These are phyloP conservation scores for Aspergillus viridinutans DNA, from an alignment of 2,329 filamentous ascomycete species.

Conservation along the genomic window DNA sequence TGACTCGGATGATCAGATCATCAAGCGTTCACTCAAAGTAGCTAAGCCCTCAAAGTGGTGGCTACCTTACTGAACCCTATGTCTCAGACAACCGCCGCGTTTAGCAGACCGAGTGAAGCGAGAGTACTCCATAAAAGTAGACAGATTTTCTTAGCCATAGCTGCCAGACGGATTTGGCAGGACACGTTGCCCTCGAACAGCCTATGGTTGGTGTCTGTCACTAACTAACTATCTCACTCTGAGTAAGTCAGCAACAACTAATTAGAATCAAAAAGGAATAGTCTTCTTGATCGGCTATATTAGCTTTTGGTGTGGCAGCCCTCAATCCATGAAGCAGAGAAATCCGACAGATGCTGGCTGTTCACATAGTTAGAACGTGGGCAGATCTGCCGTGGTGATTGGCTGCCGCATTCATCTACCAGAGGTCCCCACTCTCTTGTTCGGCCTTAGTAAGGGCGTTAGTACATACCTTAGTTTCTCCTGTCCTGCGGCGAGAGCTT, in stretches of 20 bases:
- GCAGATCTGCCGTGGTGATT: conserved; percentile 10
- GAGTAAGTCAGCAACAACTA: neutral
- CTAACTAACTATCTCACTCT: neutral
- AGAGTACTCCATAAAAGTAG: neutral
- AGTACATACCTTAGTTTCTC: neutral
- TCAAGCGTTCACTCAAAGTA: neutral
- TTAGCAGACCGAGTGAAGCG: too few relatives aligned
- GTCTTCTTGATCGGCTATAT: neutral
- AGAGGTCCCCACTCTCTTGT: conserved; percentile 15
- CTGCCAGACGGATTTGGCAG: neutral
- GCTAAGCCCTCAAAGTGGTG: neutral
- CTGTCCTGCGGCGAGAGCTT: neutral
- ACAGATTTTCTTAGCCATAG: too few relatives aligned
- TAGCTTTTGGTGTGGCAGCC: neutral
- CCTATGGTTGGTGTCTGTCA: conserved; percentile 8
- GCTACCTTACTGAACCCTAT: neutral
- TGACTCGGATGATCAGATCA: neutral
- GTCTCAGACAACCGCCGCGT: too few relatives aligned
- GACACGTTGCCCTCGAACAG: conserved; percentile 7
- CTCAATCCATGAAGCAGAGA: neutral
- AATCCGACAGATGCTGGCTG: neutral
- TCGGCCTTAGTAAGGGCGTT: neutral
- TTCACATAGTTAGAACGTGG: conserved; percentile 14
- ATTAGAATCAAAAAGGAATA: neutral
- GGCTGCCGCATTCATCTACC: conserved; percentile 14